Evolutionary conservation across 2,329 filamentous ascomycete genomes (phyloP).

Genomic region (Fusarium udum): DNA sequence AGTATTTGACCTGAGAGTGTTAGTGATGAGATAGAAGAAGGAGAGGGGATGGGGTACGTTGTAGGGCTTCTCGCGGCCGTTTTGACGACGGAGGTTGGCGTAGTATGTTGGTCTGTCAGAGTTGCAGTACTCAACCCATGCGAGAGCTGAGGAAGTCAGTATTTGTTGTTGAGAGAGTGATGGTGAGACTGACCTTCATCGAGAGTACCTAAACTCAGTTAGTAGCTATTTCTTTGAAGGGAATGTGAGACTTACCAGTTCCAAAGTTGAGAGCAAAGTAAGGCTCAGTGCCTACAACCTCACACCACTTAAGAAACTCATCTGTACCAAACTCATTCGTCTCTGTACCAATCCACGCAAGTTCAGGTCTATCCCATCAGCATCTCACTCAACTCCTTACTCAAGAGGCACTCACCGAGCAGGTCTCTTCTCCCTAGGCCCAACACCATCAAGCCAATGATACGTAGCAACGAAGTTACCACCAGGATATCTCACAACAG

Average conservation of each 20-base stretch:
- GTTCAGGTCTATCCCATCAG: constrained; percentile 61
- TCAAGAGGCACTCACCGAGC: constrained; percentile 40
- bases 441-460: constrained; percentile 85
- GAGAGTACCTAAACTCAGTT: constrained; percentile 49
- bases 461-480: constrained; percentile 89
- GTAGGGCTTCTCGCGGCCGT: constrained; percentile 81
- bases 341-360: constrained; percentile 82
- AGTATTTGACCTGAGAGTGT: constrained; percentile 72
- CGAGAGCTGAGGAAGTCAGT: constrained; percentile 57
- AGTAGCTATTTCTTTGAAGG: neutral
- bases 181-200: constrained; percentile 44
- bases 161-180: neutral
- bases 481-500: constrained; percentile 82
- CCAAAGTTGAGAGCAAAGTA: constrained; percentile 85
- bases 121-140: constrained; percentile 90
- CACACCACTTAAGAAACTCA: constrained; percentile 86
- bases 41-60: constrained; percentile 49
- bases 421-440: constrained; percentile 75
- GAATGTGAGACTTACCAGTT: constrained; percentile 60
- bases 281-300: constrained; percentile 76
- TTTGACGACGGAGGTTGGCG: constrained; percentile 79
- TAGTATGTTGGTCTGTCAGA: constrained; percentile 80
- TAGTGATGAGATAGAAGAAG: neutral
- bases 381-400: neutral
- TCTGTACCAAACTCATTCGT: constrained; percentile 85